Evolutionary conservation across 2,329 filamentous ascomycete species (phyloP).

Genomic region (Xylariales sp.): DNA sequence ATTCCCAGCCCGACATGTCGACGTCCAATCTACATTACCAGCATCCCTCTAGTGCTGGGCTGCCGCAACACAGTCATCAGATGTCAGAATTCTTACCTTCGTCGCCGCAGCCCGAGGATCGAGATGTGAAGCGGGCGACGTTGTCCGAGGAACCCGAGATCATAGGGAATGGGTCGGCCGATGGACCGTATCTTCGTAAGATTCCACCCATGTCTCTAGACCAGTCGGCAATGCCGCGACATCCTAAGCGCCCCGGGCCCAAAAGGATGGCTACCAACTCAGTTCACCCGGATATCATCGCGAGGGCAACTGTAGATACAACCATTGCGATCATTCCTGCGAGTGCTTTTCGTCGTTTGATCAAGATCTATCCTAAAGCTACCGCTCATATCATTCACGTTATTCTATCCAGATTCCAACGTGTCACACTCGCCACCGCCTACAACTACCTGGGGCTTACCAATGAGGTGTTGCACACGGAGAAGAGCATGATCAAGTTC

Average conservation of each 20-base stretch:
- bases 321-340: conserved; percentile 98
- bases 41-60: conserved; percentile 19
- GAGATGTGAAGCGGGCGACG: conserved; percentile 12
- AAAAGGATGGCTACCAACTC: conserved; percentile 59
- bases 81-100: conserved; percentile 12
- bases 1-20: conserved; percentile 22
- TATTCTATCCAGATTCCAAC: conserved; percentile 87
- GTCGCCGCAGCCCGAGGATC: conserved; percentile 22
- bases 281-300: conserved; percentile 93
- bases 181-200: conserved; percentile 41
- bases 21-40: conserved; percentile 24
- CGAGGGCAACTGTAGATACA: conserved; percentile 91
- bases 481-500: conserved; percentile 89
- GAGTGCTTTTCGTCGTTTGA: conserved; percentile 88
- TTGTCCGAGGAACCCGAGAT: conserved; percentile 22
- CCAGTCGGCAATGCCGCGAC: conserved; percentile 25
- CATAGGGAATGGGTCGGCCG: conserved; percentile 22
- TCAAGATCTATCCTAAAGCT: conserved; percentile 90
- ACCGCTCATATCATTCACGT: conserved; percentile 98
- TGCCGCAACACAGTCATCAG: conserved; percentile 12
- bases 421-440: conserved; percentile 90
- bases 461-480: conserved; percentile 85
- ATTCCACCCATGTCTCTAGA: conserved; percentile 77
- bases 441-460: conserved; percentile 92
- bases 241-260: conserved; percentile 33